Evolutionary conservation across 1,139 yeast species (phyloP), one percentile per base, ranked within the genome.

Genomic region (Debaryomyces singareniensis): DNA sequence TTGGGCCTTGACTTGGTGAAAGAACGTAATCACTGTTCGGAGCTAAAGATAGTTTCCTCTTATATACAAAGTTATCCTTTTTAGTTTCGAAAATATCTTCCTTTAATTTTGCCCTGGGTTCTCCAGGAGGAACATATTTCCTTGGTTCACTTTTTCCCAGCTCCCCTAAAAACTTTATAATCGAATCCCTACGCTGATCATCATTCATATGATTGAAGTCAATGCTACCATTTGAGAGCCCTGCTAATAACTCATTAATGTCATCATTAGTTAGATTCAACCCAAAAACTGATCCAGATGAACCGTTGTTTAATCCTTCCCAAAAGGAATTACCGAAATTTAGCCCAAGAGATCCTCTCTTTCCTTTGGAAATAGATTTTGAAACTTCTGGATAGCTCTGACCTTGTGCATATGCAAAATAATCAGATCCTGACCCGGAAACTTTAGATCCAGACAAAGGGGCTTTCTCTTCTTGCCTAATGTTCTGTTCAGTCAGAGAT

Each of bases 151-250:
- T n/a, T 7, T 7, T 28, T 25, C 50, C 56, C 38, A 51, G 62
- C 31, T 61, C 67, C 37, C 46, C 60, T 11, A 67, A 48, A 5
- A 61, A 45, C 35, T 61, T 63, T 36, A 65, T 46, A 11, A 66
- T 59, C 2, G 70, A 62, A 37, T 62, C 66, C 32, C 71, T 47
- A 29, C 71, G 53, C 42, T 66, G 68, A 37, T 61, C 68, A 30
- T 51, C 49, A 36, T 59, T 62, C 68, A 66, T 64, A 32, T 55
- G 58, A 33, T 49, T 51, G 24, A 65, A 58, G 38, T 65, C 71
- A 22, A 64, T 53, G 25, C 64, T 59, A 3, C 67, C 67, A 37
- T 55, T 64, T 15, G 58, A 52, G 27, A 62, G 45, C 4, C 64
- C 64, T 13, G 65, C 61, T 14, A 67, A 42, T 6, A 65, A 49